phyloP scores from a whole-genome alignment of 2,329 filamentous ascomycete genomes.

The Neonectria neomacrospora region DNA sequence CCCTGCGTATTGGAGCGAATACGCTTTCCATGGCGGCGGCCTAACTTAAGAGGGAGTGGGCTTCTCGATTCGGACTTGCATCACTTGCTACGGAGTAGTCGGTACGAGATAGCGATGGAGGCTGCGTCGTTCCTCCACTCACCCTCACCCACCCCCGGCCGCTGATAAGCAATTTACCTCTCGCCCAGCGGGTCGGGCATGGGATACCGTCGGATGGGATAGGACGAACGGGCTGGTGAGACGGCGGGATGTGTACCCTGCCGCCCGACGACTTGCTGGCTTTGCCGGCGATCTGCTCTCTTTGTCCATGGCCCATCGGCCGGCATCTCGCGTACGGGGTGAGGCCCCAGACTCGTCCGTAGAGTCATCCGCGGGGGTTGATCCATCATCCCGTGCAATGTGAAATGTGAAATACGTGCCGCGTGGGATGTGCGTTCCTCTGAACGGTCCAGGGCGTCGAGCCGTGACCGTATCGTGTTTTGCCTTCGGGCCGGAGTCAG shows the following conservation, averaged over 20 bases:
- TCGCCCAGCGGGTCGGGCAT: constrained; percentile 13
- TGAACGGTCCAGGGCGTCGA: not conserved
- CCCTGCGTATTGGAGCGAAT: not conserved
- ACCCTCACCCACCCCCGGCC: constrained; percentile 16
- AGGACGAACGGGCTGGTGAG: not conserved
- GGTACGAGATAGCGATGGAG: constrained; percentile 20
- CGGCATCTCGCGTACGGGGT: constrained; percentile 2
- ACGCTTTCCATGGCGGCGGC: constrained; percentile 9
- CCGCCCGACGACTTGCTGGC: constrained; percentile 2
- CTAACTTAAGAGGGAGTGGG: constrained; percentile 13
- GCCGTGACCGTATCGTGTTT: not conserved
- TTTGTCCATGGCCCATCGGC: constrained; percentile 13
- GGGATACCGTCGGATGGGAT: not conserved
- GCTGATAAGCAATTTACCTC: constrained; percentile 26
- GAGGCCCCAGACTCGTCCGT: not conserved
- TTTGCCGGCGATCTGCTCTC: constrained; percentile 13
- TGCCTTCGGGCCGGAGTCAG: constrained; percentile 3
- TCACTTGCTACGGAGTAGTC: not conserved
- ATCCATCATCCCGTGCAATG: constrained; percentile 16
- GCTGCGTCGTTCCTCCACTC: constrained; percentile 14
- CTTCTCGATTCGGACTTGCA: constrained; percentile 15
- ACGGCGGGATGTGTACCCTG: constrained; percentile 11
- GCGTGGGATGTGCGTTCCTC: constrained; percentile 24
- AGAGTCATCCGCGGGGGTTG: constrained; percentile 3
- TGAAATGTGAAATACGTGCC: constrained; percentile 4